Conservation (phyloP, 2,329 filamentous ascomycete species). For the Furcasterigmium furcatum region DNA sequence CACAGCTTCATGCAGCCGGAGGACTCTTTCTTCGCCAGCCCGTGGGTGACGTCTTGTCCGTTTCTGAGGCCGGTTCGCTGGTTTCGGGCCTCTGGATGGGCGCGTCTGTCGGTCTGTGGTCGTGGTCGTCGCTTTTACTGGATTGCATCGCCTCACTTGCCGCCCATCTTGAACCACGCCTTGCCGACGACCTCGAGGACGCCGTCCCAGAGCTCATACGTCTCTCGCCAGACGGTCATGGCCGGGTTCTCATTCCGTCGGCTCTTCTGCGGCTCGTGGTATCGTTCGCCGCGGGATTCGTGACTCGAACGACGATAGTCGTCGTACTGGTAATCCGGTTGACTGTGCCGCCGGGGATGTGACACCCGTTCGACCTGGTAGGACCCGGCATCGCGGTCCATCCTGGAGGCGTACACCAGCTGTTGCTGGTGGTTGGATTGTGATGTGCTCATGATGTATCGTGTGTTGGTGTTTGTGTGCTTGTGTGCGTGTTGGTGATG, state of each 20-base stretch:
- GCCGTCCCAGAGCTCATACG: conserved; percentile 33
- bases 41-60: no score
- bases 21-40: no score
- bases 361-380: not conserved
- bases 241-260: conserved; percentile 4
- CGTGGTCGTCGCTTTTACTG: no score
- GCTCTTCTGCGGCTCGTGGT: not conserved
- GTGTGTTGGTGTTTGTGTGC: not conserved
- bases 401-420: not conserved
- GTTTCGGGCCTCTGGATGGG: no score
- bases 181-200: conserved; percentile 34
- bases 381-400: not conserved
- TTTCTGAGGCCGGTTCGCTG: no score
- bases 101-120: not conserved
- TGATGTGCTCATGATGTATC: not conserved
- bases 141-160: conserved; percentile 7
- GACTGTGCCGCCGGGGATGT: not conserved
- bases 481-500: no score
- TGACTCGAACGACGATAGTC: not conserved
- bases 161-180: conserved; percentile 28
- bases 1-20: not conserved
- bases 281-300: not conserved
- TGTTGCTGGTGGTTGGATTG: not conserved
- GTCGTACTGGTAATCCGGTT: not conserved
- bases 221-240: conserved; percentile 22